Base-by-base conservation (phyloP, 2,329 filamentous ascomycete genomes). In the Lasiodiplodia theobromae region DNA sequence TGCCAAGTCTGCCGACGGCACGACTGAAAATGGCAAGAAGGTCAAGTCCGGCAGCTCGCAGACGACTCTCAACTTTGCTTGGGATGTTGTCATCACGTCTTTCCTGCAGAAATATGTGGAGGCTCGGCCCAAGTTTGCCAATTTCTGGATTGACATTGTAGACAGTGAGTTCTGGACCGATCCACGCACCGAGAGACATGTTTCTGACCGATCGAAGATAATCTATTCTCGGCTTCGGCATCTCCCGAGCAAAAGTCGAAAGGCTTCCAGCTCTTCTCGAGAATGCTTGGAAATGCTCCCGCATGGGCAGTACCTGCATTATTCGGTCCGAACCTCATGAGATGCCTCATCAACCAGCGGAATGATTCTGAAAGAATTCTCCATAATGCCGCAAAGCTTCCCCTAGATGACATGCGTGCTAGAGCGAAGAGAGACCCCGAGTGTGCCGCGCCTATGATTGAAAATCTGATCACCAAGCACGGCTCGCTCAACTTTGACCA, bases 241-340 rank as follows among this genome's bases (percentile, higher is more conserved):
- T 96, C 94, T 1, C 89, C 94, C 53, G 93, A 94, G 73, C 91
- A 96, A 68, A 98, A 97, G 79, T 93, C 93, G 75, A 94, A 93
- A 79, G 96, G 96, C 0, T 95, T 98, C 80, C 89, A 94, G 74
- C 87, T 98, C 2, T 93, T 97, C 74, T 89, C 91, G 73, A 92
- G 91, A 75, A 88, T 94, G 73, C 81, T 97, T 4, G 82, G 84
- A 38, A 83, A 81, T 47, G 82, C 82, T 74, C 76, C 87, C 78
- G 71, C 78, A 71, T 71, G 83, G 77, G 68, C 86, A 85, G 73
- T 87, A 82, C 65, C 85, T 78, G 71, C 84, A 10, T 83, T 97
- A 0, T 97, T 98, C 77, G 94, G 92, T 74, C 89, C 90, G 70
- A 97, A 97, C 74, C 83, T 97, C 25, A 89, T 96, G 81, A 86